Base-by-base conservation (phyloP, 495 filamentous ascomycete species). In the Annulohypoxylon maeteangense region DNA sequence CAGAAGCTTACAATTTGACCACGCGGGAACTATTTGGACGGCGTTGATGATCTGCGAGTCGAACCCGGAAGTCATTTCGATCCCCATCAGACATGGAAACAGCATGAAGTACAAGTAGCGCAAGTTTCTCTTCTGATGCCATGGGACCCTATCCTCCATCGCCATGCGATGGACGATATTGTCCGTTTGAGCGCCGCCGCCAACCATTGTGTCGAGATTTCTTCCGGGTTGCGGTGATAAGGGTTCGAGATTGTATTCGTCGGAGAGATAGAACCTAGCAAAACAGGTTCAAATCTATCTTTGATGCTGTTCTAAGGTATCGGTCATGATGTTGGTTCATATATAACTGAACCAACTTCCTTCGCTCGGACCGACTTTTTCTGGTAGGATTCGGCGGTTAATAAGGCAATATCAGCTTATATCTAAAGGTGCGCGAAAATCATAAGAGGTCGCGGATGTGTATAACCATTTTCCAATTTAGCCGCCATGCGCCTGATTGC, bases 11-110 rank as follows among this genome's bases (percentile, higher is more conserved):
- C 88, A 91, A 7, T 75, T 67, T 54, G 85, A 82, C 88, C 87
- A 91, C 5, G 80, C 78, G 7, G 81, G 76, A 16, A 90, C 85
- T 31, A 88, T 85, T 76, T 92, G 89, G 3, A 91, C 83, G 1
- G 87, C 86, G 65, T 91, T 92, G 79, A 92, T 90, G 75, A 92
- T 87, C 67, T 90, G 88, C 7, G 87, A 89, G 76, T 92, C 89
- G 74, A 91, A 92, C 0, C 90, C 90, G 23, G 88, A 90, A 1
- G 89, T 92, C 80, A 90, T 88, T 78, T 91, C 90, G 50, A 90
- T 87, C 10, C 90, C 90, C 78, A 91, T 90, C 70, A 86, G 84
- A 8, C 88, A 86, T n/a, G 89, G 87, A 70, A 90, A 87, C 62
- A 92, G 78, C 67, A 89, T 64, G 7, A 89, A 75, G 76, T 91